Evolutionary conservation across 257 asterid species (phyloP).

Genomic region (Nicotiana undulata): DNA sequence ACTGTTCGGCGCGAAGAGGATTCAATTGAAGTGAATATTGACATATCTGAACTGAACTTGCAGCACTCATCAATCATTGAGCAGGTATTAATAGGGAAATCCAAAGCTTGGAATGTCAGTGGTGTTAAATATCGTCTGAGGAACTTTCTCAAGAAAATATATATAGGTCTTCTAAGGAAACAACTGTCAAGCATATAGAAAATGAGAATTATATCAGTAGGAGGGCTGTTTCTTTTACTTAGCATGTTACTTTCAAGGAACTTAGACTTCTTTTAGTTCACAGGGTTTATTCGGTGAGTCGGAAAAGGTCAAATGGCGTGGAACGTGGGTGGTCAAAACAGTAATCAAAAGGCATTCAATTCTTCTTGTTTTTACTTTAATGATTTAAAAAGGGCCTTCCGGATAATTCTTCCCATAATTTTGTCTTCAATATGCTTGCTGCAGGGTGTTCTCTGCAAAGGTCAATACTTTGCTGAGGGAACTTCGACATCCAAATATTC

Average conservation of each 20-base stretch:
- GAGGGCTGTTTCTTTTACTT: not conserved
- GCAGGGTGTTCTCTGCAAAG: constrained; percentile 50
- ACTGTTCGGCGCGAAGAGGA: constrained; percentile 41
- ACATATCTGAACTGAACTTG: constrained; percentile 47
- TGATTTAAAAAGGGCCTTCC: not conserved
- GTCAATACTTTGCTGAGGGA: constrained; percentile 46
- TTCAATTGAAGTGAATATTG: constrained; percentile 37
- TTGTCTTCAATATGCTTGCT: constrained; percentile 5
- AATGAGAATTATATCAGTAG: not conserved
- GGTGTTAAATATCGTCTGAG: not conserved
- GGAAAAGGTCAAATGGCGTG: constrained; percentile 56
- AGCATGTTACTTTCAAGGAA: not conserved
- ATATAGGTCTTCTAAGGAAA: not conserved
- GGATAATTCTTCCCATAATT: not conserved
- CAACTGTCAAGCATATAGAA: not conserved
- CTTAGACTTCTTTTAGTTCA: not conserved
- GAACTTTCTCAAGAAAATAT: not conserved
- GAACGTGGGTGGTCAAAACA: constrained; percentile 59
- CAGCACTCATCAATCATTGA: constrained; percentile 29
- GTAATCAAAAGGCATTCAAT: constrained; percentile 36
- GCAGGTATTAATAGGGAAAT: constrained; percentile 21
- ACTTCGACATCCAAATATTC: constrained; percentile 57
- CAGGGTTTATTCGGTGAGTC: constrained; percentile 47
- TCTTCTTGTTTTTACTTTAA: constrained; percentile 18
- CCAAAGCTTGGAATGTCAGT: not conserved